Evolutionary conservation across 2,329 filamentous ascomycete species (phyloP), one percentile per base, ranked within the genome.

Genomic region (Lachnellula willkommii): DNA sequence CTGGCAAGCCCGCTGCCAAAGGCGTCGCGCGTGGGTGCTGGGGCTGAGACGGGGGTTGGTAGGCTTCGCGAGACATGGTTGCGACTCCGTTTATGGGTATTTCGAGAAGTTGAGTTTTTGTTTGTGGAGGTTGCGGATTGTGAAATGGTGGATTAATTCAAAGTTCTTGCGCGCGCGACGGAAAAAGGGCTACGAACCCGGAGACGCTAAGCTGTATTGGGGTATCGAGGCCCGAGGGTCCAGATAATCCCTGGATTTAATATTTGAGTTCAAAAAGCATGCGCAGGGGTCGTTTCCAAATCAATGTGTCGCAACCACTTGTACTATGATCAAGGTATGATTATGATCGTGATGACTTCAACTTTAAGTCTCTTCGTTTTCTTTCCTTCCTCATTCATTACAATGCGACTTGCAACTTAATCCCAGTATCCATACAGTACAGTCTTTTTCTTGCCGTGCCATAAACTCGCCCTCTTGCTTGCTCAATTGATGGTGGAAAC

Each of bases 11-110:
- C 60, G 54, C 60, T 49, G 62, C 55, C 71, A 68, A 67, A 58
- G 61, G 65, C 24, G 57, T 75, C 74, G 55, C 74, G 73, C 54
- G 73, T 69, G 45, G 63, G 60, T 40, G 60, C 59, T 7, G 67
- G 61, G 35, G 72, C 69, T 65, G 77, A 75, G 55, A 83, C 80
- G 52, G 88, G 58, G 89, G 82, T 68, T 89, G 84, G 76, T 92
- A 93, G 61, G 84, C 80, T 80, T 92, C 89, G 75, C 88, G 87
- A 56, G 84, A 85, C 82, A 88, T 81, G 47, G 48, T 60, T 47
- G 42, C n/a, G 12, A 35, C 5, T 26, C 5, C 2, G 6, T 20
- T 45, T 11, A 11, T 32, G 9, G 28, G 28, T 32, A 32, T 32
- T 32, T 9, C 2, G 8, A 32, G 9, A 32, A 12, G 28, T 11